Evolutionary conservation across 129 eudicot genomes (phyloP), one percentile per base, ranked within the genome.

Genomic region (Centrapalus pauciflorus): DNA sequence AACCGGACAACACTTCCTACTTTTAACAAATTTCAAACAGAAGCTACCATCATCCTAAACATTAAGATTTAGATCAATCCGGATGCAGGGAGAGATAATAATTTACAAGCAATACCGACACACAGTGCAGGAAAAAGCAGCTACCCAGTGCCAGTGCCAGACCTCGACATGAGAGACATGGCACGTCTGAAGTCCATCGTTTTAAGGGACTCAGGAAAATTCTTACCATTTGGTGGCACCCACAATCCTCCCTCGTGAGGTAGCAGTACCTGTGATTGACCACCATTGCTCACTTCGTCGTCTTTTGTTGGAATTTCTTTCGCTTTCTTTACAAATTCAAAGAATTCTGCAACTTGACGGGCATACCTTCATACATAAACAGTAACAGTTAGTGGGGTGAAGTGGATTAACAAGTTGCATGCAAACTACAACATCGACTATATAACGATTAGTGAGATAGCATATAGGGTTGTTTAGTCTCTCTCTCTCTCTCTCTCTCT

Each of bases 291-390:
- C 14, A 13, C 66, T 57, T 65, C 84, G 40, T 54, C 79, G 11
- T 71, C 78, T 55, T 70, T 35, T 12, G 55, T 65, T 0, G 78
- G 41, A 45, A 56, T 85, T 67, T 91, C 96, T 45, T 87, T 87
- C 69, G 66, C 79, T 49, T 80, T 85, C 90, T 91, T 87, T 79
- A 91, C 97, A 54, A 76, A 91, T 72, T 86, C 85, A 43, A 91
- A 91, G 60, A 91, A 91, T 69, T 91, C 86, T 0, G 97, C 96
- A 48, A 91, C 97, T 87, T 91, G 97, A 59, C 93, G 94, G 68
- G 97, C 97, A 77, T 87, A 91, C 86, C 97, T 91, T 71, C 85
- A 82, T n/a, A n/a, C 55, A 55, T 20, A 67, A 11, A 60, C 12
- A 35, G n/a, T n/a, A n/a, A n/a, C n/a, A n/a, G n/a, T n/a, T n/a